phyloP scores from a whole-genome alignment of 1,139 yeast genomes.

The Suhomyces maxii region DNA sequence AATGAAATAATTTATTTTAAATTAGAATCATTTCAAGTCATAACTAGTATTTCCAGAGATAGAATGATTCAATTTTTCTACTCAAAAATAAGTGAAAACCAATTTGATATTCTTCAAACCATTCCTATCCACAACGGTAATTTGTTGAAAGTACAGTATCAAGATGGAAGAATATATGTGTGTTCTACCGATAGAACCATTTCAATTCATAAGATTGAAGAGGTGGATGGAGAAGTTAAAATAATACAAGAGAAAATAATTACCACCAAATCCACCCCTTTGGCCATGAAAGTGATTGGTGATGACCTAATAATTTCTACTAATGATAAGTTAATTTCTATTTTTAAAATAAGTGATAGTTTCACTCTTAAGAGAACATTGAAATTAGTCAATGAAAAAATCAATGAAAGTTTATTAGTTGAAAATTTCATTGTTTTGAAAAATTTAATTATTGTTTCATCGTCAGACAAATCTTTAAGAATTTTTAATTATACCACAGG shows the following conservation, averaged over 20 bases:
- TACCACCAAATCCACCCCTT: constrained; percentile 51
- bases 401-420: constrained; percentile 40
- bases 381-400: constrained; percentile 38
- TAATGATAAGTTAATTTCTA: constrained; percentile 48
- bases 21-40: constrained; percentile 22
- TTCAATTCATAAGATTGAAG: constrained; percentile 47
- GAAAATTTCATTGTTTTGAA: constrained; percentile 37
- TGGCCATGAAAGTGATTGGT: constrained; percentile 29
- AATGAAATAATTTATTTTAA: constrained; percentile 42
- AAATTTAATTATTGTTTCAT: constrained; percentile 43
- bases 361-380: constrained; percentile 40
- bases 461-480: constrained; percentile 59
- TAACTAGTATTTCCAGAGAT: constrained; percentile 56
- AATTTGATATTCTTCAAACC: constrained; percentile 59
- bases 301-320: constrained; percentile 51
- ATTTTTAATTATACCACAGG: constrained; percentile 49
- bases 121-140: constrained; percentile 59
- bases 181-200: constrained; percentile 62
- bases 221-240: constrained; percentile 18
- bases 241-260: constrained; percentile 46
- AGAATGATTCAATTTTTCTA: constrained; percentile 59
- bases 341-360: constrained; percentile 34
- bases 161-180: constrained; percentile 40
- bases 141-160: constrained; percentile 36
- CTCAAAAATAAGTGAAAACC: constrained; percentile 10